Percentiles rank a stretch among this genome's conserved stretches.
These are phyloP conservation scores for Fusarium cyanostomum DNA, from an alignment of 2,329 filamentous ascomycete species.

Conservation along the genomic window DNA sequence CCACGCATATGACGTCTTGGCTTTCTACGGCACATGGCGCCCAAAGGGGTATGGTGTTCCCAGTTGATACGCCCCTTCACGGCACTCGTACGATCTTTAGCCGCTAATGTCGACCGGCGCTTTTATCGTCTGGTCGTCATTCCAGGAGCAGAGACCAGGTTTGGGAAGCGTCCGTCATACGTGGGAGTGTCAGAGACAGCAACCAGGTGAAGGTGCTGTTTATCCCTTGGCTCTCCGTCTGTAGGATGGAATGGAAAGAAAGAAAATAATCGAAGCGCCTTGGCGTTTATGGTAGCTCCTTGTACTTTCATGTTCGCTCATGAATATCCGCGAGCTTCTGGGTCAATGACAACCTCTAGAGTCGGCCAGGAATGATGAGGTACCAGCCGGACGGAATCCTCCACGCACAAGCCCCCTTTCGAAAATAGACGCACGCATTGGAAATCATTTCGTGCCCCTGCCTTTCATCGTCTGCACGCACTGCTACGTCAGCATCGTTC, in stretches of 20 bases:
- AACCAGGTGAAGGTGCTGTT: neutral
- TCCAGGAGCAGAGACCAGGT: conserved; percentile 26
- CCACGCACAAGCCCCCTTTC: conserved; percentile 23
- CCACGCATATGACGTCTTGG: conserved; percentile 44
- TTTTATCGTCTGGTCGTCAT: conserved; percentile 38
- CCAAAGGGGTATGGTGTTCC: conserved; percentile 36
- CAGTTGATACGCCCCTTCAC: conserved; percentile 32
- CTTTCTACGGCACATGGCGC: conserved; percentile 41
- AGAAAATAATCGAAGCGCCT: too few relatives aligned
- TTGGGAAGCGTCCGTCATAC: conserved; percentile 24
- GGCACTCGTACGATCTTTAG: conserved; percentile 44
- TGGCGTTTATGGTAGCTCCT: neutral
- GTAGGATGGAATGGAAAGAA: too few relatives aligned
- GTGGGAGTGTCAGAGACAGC: conserved; percentile 16
- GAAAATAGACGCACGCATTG: conserved; percentile 20
- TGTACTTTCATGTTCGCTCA: too few relatives aligned
- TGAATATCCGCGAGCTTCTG: neutral
- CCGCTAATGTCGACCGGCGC: conserved; percentile 38
- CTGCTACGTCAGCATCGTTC: conserved; percentile 18
- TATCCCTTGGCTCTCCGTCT: too few relatives aligned
- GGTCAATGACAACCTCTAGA: neutral
- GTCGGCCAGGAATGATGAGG: neutral
- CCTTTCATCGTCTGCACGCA: conserved; percentile 1
- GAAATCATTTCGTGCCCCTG: conserved; percentile 1
- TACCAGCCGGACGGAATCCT: conserved; percentile 17